Evolutionary conservation across 1,284 basidiomycete species (phyloP).

Genomic region (Xerocomus nothofagi): DNA sequence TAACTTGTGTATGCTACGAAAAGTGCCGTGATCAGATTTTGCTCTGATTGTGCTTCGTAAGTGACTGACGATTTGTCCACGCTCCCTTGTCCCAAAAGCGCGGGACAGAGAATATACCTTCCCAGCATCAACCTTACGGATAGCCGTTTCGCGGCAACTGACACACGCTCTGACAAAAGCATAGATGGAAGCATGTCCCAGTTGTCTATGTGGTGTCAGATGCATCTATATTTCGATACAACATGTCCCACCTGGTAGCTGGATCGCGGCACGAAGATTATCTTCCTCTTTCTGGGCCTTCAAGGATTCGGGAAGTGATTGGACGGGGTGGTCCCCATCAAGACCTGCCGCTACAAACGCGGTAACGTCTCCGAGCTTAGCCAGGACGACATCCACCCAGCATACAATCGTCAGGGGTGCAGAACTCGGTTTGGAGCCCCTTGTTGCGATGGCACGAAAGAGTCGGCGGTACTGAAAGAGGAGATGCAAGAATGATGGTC

Average conservation of each 20-base stretch:
- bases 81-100: constrained; percentile 12
- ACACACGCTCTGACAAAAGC: constrained; percentile 48
- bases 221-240: not conserved
- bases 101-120: constrained; percentile 50
- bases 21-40: not conserved
- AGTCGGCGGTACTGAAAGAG: constrained; percentile 53
- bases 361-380: constrained; percentile 48
- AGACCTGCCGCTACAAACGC: constrained; percentile 38
- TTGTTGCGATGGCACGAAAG: constrained; percentile 46
- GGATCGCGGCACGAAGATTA: constrained; percentile 54
- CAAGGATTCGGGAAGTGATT: constrained; percentile 35
- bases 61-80: constrained; percentile 24
- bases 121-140: constrained; percentile 54
- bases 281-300: constrained; percentile 47
- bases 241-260: constrained; percentile 57
- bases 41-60: not conserved
- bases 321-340: constrained; percentile 12
- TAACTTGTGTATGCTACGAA: constrained; percentile 22
- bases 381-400: constrained; percentile 65
- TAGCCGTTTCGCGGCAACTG: constrained; percentile 60
- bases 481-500: constrained; percentile 32
- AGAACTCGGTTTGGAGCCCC: constrained; percentile 21
- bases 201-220: constrained; percentile 35
- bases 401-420: constrained; percentile 44
- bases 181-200: constrained; percentile 49